These are phyloP conservation scores for Marasmius sp. DNA, from an alignment of 1,284 basidiomycete species.

Conservation along the genomic window DNA sequence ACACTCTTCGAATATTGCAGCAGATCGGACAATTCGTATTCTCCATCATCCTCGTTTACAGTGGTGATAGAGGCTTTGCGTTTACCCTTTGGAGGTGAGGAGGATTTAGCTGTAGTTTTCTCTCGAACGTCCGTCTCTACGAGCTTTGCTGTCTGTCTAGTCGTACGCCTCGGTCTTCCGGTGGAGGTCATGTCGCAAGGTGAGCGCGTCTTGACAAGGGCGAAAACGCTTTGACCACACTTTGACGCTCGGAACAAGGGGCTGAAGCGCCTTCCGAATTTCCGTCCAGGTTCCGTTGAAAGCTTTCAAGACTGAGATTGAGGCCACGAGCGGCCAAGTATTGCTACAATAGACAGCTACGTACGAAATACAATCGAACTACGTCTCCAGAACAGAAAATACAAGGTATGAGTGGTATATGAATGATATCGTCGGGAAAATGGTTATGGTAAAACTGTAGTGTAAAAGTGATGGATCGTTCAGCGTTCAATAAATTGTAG, in stretches of 20 bases:
- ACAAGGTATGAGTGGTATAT: not conserved
- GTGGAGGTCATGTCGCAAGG: not conserved
- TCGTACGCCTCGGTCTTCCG: slow-evolving; percentile 7
- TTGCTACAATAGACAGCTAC: not conserved
- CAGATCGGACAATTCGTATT: slow-evolving; percentile 29
- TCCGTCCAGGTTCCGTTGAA: too few species aligned
- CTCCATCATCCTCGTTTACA: not conserved
- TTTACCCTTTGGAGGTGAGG: slow-evolving; percentile 19
- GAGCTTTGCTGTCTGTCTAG: slow-evolving; percentile 1
- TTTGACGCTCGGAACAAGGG: too few species aligned
- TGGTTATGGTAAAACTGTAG: too few species aligned
- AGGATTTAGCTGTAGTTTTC: not conserved
- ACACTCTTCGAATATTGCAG: slow-evolving; percentile 51
- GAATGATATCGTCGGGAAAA: too few species aligned
- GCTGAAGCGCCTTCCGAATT: too few species aligned
- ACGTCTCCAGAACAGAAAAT: not conserved
- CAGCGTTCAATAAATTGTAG: not conserved
- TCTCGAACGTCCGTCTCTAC: not conserved
- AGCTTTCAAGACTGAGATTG: not conserved
- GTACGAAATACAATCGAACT: not conserved
- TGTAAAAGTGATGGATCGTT: not conserved
- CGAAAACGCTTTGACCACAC: too few species aligned
- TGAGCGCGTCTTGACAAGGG: not conserved
- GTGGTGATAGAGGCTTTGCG: slow-evolving; percentile 30
- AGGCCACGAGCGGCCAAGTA: not conserved